Evolutionary conservation across 208 protist species (phyloP), one percentile per base, ranked within the genome.

Genomic region (Crithidia fasciculata): DNA sequence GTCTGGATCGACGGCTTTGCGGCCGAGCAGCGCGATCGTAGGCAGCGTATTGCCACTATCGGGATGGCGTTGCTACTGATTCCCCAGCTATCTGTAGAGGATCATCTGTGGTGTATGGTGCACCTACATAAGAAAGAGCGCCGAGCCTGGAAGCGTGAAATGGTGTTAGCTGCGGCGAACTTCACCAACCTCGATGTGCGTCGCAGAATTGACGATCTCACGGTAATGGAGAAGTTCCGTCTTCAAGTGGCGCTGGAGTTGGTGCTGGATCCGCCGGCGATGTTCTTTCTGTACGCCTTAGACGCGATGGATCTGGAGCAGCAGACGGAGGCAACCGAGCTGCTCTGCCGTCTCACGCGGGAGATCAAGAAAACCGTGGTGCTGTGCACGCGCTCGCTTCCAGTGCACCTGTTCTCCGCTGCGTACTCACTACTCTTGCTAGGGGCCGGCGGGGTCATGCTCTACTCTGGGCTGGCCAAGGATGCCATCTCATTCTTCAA

Each of bases 231-330:
- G 68, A 57, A 57, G 63, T 85, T 92, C 55, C 76, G 80, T 28
- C 75, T 92, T 69, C 76, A 75, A 67, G 63, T 92, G 45, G 87
- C 80, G 3, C 79, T 90, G 74, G 87, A 92, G 78, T 70, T 92
- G 39, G 74, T 87, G 19, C 76, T 86, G 44, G 85, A 92, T 68
- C 75, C 85, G 39, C 81, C 87, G 15, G 70, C 86, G 19, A 63
- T 92, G 37, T 64, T 89, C 36, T 69, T 82, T 15, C 68, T 65
- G 8, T 82, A 87, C 54, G 78, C 87, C 0, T 78, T 92, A 37
- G 74, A 78, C 13, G 47, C 72, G 16, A 70, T 92, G 63, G 57
- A 56, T 44, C 39, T 69, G 52, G 61, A 19, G 50, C 72, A 71
- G 36, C 79, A 79, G 37, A 40, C 60, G 37, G 76, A 78, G 39